phyloP scores from a whole-genome alignment of 2,329 filamentous ascomycete genomes.

The Neocatenulostroma microsporum region DNA sequence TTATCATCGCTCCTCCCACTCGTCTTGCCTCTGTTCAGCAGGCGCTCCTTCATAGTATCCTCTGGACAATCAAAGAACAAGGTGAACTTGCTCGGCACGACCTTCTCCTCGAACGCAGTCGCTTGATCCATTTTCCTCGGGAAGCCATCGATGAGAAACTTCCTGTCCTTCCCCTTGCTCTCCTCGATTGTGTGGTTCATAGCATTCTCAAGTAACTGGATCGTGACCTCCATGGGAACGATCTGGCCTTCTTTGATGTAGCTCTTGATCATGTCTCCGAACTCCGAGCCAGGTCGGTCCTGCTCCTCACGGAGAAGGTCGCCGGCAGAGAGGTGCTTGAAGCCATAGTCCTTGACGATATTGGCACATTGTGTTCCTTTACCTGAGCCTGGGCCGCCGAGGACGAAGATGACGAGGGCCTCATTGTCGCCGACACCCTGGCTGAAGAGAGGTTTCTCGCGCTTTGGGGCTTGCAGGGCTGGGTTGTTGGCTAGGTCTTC shows the following conservation, averaged over 20 bases:
- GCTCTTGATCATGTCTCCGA: conserved; percentile 83
- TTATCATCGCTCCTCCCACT: conserved; percentile 91
- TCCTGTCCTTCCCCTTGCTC: conserved; percentile 51
- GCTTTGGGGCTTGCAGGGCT: conserved; percentile 43
- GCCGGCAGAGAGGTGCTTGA: conserved; percentile 87
- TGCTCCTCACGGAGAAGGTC: conserved; percentile 93
- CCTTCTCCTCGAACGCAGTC: conserved; percentile 80
- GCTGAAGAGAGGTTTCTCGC: conserved; percentile 63
- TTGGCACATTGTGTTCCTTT: conserved; percentile 94
- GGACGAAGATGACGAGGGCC: conserved; percentile 91
- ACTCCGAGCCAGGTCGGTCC: conserved; percentile 74
- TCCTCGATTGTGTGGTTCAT: conserved; percentile 64
- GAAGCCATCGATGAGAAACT: conserved; percentile 78
- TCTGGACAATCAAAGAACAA: conserved; percentile 94
- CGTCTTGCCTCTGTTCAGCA: conserved; percentile 87
- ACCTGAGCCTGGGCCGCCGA: conserved; percentile 88
- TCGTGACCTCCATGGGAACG: conserved; percentile 97
- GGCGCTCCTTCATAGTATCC: conserved; percentile 71
- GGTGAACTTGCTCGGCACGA: conserved; percentile 75
- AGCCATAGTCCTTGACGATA: conserved; percentile 79
- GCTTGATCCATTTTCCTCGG: conserved; percentile 97
- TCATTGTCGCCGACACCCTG: conserved; percentile 43
- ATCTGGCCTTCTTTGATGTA: conserved; percentile 94
- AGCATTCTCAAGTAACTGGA: conserved; percentile 86
- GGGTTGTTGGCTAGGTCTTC: conserved; percentile 18